Evolutionary conservation across 2,329 filamentous ascomycete genomes (phyloP).

Genomic region (Clonostachys rhizophaga): DNA sequence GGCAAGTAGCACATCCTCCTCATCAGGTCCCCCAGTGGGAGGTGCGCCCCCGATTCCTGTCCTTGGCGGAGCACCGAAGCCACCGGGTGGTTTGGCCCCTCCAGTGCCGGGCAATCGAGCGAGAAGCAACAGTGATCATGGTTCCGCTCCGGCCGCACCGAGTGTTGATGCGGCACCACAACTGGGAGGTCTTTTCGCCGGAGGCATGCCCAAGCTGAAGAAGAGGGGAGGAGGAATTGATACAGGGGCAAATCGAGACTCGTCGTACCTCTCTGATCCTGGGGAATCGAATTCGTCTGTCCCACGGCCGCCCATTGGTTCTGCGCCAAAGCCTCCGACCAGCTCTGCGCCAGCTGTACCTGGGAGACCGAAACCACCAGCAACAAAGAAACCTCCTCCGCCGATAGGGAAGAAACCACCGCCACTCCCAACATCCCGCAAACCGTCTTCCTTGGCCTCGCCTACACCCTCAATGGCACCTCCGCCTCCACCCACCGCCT

Average conservation of each 20-base stretch:
- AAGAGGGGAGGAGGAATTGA: constrained; percentile 79
- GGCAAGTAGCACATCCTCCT: constrained; percentile 14
- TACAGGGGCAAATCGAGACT: constrained; percentile 54
- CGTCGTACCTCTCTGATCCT: constrained; percentile 79
- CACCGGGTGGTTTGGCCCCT: constrained; percentile 64
- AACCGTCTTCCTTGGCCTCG: constrained; percentile 36
- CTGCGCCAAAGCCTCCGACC: constrained; percentile 56
- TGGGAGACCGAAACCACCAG: constrained; percentile 32
- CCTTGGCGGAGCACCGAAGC: constrained; percentile 38
- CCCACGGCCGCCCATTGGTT: constrained; percentile 7
- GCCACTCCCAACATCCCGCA: constrained; percentile 55
- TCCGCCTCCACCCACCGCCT: constrained; percentile 16
- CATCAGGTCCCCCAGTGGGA: constrained; percentile 56
- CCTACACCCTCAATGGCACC: constrained; percentile 21
- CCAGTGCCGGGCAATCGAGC: constrained; percentile 66
- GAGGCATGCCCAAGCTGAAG: constrained; percentile 91
- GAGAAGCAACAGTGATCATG: constrained; percentile 80
- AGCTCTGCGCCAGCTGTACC: constrained; percentile 55
- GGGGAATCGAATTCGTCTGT: constrained; percentile 26
- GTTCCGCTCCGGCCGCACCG: constrained; percentile 35
- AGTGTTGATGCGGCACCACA: constrained; percentile 66
- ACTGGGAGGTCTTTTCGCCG: constrained; percentile 82
- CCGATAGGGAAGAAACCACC: constrained; percentile 74
- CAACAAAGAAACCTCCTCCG: constrained; percentile 58
- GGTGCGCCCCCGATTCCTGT: constrained; percentile 80